phyloP scores from a whole-genome alignment of 371 early-diverging fungal species.

The Lichtheimia corymbifera region DNA sequence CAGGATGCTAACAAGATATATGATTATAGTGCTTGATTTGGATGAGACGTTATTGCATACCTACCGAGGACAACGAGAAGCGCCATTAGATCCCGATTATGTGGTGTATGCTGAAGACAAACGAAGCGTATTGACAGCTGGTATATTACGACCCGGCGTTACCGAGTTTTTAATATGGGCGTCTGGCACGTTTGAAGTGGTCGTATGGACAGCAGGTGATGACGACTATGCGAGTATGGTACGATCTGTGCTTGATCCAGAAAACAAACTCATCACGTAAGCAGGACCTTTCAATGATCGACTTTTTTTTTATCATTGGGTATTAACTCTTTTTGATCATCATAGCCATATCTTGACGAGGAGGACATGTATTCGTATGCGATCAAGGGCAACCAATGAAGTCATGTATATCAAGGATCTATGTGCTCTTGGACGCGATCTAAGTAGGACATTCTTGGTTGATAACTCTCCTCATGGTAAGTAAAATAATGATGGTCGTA shows the following conservation, averaged over 20 bases:
- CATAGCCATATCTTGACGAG: slow-evolving; percentile 44
- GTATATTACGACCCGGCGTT: slow-evolving; percentile 49
- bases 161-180: slow-evolving; percentile 48
- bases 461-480: slow-evolving; percentile 50
- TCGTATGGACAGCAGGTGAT: slow-evolving; percentile 50
- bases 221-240: slow-evolving; percentile 45
- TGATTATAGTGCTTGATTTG: slow-evolving; percentile 38
- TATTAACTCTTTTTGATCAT: slow-evolving; percentile 1
- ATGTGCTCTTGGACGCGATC: slow-evolving; percentile 47
- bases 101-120: slow-evolving; percentile 37
- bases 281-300: slow-evolving; percentile 4
- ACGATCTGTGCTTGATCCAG: slow-evolving; percentile 37
- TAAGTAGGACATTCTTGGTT: slow-evolving; percentile 42
- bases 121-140: slow-evolving; percentile 34
- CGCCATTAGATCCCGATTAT: slow-evolving; percentile 33
- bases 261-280: slow-evolving; percentile 39
- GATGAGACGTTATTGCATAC: slow-evolving; percentile 50
- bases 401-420: slow-evolving; percentile 44
- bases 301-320: background rate
- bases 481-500: no score
- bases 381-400: slow-evolving; percentile 31
- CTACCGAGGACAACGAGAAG: slow-evolving; percentile 22
- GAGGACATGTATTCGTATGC: slow-evolving; percentile 41
- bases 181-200: slow-evolving; percentile 42
- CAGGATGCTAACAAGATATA: background rate